A percentile compares a stretch with the other conserved stretches of the same genome.
These are phyloP conservation scores for Colletotrichum musae DNA, from an alignment of 2,329 filamentous ascomycete genomes.

Conservation along the genomic window DNA sequence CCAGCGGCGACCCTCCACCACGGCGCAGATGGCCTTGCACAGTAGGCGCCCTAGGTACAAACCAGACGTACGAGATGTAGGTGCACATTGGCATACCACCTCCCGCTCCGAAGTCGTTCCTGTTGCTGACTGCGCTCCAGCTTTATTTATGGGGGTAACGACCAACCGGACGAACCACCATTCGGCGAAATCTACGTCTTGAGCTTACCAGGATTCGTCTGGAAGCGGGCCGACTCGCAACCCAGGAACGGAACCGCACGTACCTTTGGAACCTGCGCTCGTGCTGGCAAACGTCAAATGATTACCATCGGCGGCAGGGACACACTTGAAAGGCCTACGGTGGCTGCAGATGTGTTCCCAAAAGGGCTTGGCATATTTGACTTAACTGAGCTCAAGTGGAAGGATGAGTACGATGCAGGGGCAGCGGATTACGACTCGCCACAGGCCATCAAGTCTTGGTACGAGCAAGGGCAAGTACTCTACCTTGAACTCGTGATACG, in stretches of 20 bases:
- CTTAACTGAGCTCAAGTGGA: slow-evolving; percentile 15
- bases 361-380: slow-evolving; percentile 31
- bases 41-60: slow-evolving; percentile 9
- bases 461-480: slow-evolving; percentile 19
- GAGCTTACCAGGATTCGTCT: slow-evolving; percentile 36
- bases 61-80: slow-evolving; percentile 36
- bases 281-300: slow-evolving; percentile 32
- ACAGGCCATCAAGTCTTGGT: slow-evolving; percentile 15
- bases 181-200: slow-evolving; percentile 27
- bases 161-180: not conserved
- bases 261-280: slow-evolving; percentile 6
- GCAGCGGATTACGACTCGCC: slow-evolving; percentile 19
- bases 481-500: too few relatives aligned
- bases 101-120: too few relatives aligned
- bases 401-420: slow-evolving; percentile 13
- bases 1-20: slow-evolving; percentile 18
- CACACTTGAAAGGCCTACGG: not conserved
- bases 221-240: slow-evolving; percentile 3
- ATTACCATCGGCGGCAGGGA: slow-evolving; percentile 17
- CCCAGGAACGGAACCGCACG: not conserved
- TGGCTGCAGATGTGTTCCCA: not conserved
- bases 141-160: slow-evolving; percentile 33
- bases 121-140: slow-evolving; percentile 2
- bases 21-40: slow-evolving; percentile 18
- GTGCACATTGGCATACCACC: not conserved